phyloP scores from a whole-genome alignment of 768 basidiomycete species.

The Termitomyces bulborhizus region DNA sequence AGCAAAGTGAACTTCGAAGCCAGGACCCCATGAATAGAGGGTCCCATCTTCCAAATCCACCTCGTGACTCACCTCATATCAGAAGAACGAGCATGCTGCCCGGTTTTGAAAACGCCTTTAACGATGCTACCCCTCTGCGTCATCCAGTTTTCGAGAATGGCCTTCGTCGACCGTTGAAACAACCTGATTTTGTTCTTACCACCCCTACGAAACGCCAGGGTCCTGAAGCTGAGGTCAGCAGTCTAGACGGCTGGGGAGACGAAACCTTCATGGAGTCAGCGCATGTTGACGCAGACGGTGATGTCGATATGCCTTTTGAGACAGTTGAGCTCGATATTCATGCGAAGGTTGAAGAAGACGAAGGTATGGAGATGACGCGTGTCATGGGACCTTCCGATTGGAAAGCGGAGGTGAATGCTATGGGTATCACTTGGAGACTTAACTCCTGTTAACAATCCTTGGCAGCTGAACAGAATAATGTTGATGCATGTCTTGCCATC shows the following conservation, averaged over 20 bases:
- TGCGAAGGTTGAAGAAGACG: background rate
- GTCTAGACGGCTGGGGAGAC: background rate
- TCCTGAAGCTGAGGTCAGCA: background rate
- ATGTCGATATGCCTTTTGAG: conserved; percentile 24
- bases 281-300: conserved; percentile 23
- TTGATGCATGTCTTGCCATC: conserved; percentile 45
- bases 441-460: background rate
- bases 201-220: background rate
- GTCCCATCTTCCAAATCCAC: conserved; percentile 27
- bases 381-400: conserved; percentile 39
- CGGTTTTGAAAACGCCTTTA: conserved; percentile 54
- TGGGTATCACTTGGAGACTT: background rate
- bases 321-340: background rate
- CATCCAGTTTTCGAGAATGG: background rate
- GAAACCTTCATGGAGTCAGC: conserved; percentile 1
- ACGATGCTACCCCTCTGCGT: conserved; percentile 29
- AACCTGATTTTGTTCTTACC: conserved; percentile 1
- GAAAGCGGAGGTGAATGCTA: conserved; percentile 45
- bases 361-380: conserved; percentile 20
- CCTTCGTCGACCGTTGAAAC: background rate
- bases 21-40: conserved; percentile 24
- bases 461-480: conserved; percentile 55
- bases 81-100: conserved; percentile 31
- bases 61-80: conserved; percentile 24
- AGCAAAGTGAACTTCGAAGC: conserved; percentile 11